Evolutionary conservation across 2,329 filamentous ascomycete species (phyloP), one percentile per base, ranked within the genome.

Genomic region (Biscogniauxia sp.): DNA sequence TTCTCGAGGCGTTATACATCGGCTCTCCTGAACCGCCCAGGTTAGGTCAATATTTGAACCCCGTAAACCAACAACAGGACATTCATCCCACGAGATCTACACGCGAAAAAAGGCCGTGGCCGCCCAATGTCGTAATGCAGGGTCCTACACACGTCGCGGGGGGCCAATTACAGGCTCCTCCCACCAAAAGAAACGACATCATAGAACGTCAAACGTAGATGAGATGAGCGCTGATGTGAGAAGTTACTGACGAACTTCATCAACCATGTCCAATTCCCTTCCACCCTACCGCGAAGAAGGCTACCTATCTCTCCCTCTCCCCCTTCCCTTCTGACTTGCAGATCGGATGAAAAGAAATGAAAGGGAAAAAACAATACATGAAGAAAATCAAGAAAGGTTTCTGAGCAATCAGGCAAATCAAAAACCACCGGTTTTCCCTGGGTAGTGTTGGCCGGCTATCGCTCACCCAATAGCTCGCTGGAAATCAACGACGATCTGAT

Each of bases 171-270:
- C 53, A 37, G 28, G 37, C 37, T 45, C 37, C 11, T 45, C 37
- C 37, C 37, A 20, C 23, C 23, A n/a, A 25, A 5, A 7, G 5
- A 9, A 28, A 53, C 52, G 52, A 53, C 52, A 53, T 26, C 52
- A 28, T 25, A 26, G 52, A 45, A 45, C 52, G 25, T 52, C 19
- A 20, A 26, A 15, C n/a, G 51, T 23, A 52, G 51, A 52, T 20
- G 23, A 20, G 23, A 52, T 52, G 51, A 19, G 53, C 60, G 61
- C 61, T 61, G 59, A 65, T 61, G 63, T 63, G 63, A 65, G 63
- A 61, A 58, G 59, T 45, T 45, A 45, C 11, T 45, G 37, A 45
- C 32, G 53, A 51, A 50, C 26, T 15, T 45, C 37, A n/a, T 17
- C 37, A n/a, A 54, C 54, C 25, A 51, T n/a, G n/a, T n/a, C 57